These are phyloP conservation scores for Candida montana DNA, from an alignment of 805 yeast genomes.

Conservation along the genomic window DNA sequence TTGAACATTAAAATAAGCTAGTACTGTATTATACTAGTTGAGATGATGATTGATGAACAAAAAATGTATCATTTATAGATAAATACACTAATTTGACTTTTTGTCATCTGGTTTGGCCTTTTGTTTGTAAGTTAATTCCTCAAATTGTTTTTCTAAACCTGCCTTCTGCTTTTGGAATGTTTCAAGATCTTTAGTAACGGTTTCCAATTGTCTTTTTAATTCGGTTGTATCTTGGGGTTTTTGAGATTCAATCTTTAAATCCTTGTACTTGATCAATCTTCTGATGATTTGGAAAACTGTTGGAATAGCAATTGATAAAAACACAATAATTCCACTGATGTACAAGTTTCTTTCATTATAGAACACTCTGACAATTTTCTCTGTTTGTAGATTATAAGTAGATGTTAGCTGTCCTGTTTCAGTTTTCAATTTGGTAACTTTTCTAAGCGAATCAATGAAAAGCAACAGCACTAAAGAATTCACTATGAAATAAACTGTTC, in stretches of 20 bases:
- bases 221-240: slow-evolving; percentile 13
- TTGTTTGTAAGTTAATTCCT: slow-evolving; percentile 31
- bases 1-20: slow-evolving; percentile 17
- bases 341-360: slow-evolving; percentile 61
- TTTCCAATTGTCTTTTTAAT: slow-evolving; percentile 21
- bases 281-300: slow-evolving; percentile 48
- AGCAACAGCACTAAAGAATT: slow-evolving; percentile 40
- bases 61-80: too few species aligned
- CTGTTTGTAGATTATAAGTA: slow-evolving; percentile 33
- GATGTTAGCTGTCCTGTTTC: slow-evolving; percentile 16
- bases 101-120: slow-evolving; percentile 15
- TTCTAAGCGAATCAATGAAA: slow-evolving; percentile 50
- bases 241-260: slow-evolving; percentile 19
- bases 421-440: slow-evolving; percentile 31
- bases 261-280: slow-evolving; percentile 46
- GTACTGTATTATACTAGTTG: neutral
- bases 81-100: slow-evolving; percentile 22
- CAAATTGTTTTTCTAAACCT: slow-evolving; percentile 46
- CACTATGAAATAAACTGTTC: slow-evolving; percentile 39
- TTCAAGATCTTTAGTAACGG: slow-evolving; percentile 39
- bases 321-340: slow-evolving; percentile 57
- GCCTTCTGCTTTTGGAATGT: slow-evolving; percentile 46
- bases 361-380: slow-evolving; percentile 53
- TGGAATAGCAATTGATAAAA: slow-evolving; percentile 47
- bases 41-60: too few species aligned